Conservation (phyloP, 108 stramenopile genomes). For the Fragilaria crotonensis region DNA sequence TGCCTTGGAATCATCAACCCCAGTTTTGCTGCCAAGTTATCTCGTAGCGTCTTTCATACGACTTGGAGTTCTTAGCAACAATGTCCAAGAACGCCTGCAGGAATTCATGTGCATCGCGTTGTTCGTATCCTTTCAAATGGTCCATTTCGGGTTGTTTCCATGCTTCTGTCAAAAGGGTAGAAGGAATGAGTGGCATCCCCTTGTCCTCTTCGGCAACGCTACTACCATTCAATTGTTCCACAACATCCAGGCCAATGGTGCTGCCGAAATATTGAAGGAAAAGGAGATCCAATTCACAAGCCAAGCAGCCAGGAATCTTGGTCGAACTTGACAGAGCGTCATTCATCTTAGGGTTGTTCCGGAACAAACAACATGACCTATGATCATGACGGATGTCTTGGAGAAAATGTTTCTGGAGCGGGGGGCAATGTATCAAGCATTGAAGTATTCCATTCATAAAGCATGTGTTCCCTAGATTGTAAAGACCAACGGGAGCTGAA, state of each 20-base stretch:
- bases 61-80: constrained; percentile 30
- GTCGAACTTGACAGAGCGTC: background rate
- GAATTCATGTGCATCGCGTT: constrained; percentile 90
- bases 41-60: background rate
- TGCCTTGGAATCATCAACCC: background rate
- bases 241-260: constrained; percentile 43
- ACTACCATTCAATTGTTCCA: constrained; percentile 22
- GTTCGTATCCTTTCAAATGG: constrained; percentile 76
- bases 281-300: constrained; percentile 68
- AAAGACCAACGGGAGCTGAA: constrained; percentile 69
- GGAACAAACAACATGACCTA: constrained; percentile 32
- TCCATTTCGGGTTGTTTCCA: constrained; percentile 71
- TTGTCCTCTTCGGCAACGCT: background rate
- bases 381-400: constrained; percentile 36
- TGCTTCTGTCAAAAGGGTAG: constrained; percentile 69
- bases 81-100: constrained; percentile 74
- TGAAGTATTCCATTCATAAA: constrained; percentile 80
- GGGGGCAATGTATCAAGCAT: constrained; percentile 61
- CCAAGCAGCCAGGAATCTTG: constrained; percentile 29
- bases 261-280: constrained; percentile 67
- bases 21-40: background rate
- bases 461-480: constrained; percentile 87
- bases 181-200: constrained; percentile 75
- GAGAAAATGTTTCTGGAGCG: constrained; percentile 66
- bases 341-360: background rate